Evolutionary conservation across 441 rosid genomes (phyloP).

Genomic region (Eruca vesicaria): DNA sequence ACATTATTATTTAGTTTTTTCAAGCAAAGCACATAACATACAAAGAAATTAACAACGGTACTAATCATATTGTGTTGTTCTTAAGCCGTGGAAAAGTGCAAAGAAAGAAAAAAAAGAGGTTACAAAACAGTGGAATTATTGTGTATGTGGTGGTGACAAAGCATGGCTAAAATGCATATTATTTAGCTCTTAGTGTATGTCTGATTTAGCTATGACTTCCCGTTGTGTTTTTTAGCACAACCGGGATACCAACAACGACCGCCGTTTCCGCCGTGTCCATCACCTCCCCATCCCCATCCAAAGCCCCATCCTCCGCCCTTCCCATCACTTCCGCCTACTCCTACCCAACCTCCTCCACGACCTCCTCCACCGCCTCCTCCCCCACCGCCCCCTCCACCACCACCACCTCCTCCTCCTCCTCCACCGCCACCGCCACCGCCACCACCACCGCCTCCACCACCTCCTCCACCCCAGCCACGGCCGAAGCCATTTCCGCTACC

Average conservation of each 20-base stretch:
- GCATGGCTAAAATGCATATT: background rate
- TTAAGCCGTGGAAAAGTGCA: background rate
- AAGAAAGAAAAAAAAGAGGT: background rate
- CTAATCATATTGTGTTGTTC: background rate
- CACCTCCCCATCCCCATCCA: constrained; percentile 34
- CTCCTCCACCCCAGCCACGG: constrained; percentile 3
- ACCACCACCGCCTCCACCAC: background rate
- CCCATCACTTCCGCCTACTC: constrained; percentile 25
- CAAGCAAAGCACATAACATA: background rate
- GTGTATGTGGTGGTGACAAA: constrained; percentile 14
- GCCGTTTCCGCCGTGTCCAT: constrained; percentile 13
- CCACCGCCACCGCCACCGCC: background rate
- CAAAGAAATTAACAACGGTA: background rate
- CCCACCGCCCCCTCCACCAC: background rate
- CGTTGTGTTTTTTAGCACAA: constrained; percentile 18
- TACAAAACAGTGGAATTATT: constrained; percentile 12
- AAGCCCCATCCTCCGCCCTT: constrained; percentile 18
- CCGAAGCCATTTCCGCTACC: constrained; percentile 8
- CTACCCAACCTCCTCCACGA: constrained; percentile 11
- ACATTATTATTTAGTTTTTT: background rate
- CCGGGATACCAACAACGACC: constrained; percentile 37
- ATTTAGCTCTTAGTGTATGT: background rate
- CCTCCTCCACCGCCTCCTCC: background rate
- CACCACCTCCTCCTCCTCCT: background rate
- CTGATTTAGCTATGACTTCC: constrained; percentile 14